Evolutionary conservation across 257 asterid genomes (phyloP).

Genomic region (Hygrophila difformis): DNA sequence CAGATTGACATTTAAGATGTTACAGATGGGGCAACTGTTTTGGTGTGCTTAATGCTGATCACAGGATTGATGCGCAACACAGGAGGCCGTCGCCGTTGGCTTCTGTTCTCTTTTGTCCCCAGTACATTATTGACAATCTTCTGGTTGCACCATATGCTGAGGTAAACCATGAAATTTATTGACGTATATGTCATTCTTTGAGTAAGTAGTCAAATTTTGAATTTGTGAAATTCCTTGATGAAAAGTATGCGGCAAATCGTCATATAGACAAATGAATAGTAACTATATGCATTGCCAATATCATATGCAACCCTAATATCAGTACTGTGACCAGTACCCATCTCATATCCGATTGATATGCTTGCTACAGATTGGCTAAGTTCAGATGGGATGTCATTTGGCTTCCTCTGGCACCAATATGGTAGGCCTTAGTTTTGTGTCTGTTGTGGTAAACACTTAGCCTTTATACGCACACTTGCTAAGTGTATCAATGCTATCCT

Average conservation of each 20-base stretch:
- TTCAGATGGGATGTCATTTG: conserved; percentile 82
- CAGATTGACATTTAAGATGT: conserved; percentile 11
- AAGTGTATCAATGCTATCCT: conserved; percentile 10
- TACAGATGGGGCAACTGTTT: conserved; percentile 58
- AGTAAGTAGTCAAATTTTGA: background rate
- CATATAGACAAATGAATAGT: background rate
- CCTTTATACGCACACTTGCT: conserved; percentile 4
- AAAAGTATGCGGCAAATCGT: background rate
- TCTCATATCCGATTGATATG: background rate
- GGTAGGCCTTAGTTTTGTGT: conserved; percentile 31
- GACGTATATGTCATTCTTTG: conserved; percentile 3
- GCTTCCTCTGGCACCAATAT: conserved; percentile 78
- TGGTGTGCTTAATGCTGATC: conserved; percentile 49
- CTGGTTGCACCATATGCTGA: conserved; percentile 83
- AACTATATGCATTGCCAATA: too few relatives aligned
- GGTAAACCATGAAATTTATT: conserved; percentile 30
- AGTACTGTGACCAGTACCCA: background rate
- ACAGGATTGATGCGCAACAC: conserved; percentile 54
- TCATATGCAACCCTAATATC: too few relatives aligned
- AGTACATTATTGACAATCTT: conserved; percentile 51
- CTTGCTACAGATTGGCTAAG: conserved; percentile 62
- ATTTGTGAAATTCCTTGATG: background rate
- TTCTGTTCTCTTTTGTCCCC: conserved; percentile 61
- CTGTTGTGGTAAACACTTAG: background rate
- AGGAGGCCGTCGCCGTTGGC: conserved; percentile 44